Percentiles rank a stretch among this genome's conserved stretches.
Conservation (phyloP, 2,329 filamentous ascomycete species). For the Aphanocladium album region DNA sequence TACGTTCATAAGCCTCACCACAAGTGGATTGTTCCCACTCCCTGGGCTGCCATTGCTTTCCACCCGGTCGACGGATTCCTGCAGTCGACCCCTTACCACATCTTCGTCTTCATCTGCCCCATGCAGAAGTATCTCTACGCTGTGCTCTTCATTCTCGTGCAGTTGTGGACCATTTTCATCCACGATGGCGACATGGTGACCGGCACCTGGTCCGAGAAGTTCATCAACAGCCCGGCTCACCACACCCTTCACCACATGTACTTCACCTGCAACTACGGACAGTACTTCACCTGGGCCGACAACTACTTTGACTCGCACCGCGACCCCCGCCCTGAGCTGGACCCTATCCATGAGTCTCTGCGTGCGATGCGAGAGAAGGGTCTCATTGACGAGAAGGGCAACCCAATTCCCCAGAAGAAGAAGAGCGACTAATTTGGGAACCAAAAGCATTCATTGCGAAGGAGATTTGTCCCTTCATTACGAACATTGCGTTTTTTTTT, state of each 20-base stretch:
- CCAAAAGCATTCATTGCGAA: not conserved
- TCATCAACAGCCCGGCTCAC: conserved; percentile 43
- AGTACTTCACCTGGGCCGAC: conserved; percentile 45
- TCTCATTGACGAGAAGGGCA: conserved; percentile 38
- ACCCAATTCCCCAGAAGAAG: conserved; percentile 31
- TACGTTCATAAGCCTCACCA: conserved; percentile 45
- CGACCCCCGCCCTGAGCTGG: conserved; percentile 37
- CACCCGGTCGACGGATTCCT: conserved; percentile 42
- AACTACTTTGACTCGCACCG: conserved; percentile 40
- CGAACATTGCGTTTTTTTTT: conserved; percentile 10
- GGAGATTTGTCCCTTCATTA: not conserved
- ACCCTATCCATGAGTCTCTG: conserved; percentile 40
- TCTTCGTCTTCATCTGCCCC: conserved; percentile 41
- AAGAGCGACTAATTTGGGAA: conserved; percentile 16
- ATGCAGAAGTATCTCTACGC: conserved; percentile 42
- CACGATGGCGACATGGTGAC: conserved; percentile 46
- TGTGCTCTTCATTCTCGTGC: conserved; percentile 38
- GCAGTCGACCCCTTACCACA: conserved; percentile 42
- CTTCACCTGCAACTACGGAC: conserved; percentile 46
- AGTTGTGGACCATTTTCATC: conserved; percentile 46
- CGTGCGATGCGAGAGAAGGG: conserved; percentile 41
- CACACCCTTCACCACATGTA: conserved; percentile 46
- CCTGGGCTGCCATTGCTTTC: conserved; percentile 43
- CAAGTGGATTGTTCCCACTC: conserved; percentile 46
- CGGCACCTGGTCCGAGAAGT: conserved; percentile 41